phyloP scores from a whole-genome alignment of 2,329 filamentous ascomycete species.

The Lachnellula occidentalis region DNA sequence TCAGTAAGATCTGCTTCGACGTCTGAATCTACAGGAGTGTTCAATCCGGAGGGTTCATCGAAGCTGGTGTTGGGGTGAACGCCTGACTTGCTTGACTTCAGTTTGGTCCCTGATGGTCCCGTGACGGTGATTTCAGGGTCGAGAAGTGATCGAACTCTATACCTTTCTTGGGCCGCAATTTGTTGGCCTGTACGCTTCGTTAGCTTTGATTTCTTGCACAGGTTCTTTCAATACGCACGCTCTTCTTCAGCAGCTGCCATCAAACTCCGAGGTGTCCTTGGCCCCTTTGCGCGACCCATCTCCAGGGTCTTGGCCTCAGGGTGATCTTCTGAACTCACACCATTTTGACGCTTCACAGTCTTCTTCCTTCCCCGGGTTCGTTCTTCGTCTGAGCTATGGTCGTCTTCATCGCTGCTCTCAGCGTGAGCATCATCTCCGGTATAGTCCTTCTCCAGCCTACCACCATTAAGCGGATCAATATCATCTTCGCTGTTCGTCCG shows the following conservation, averaged over 20 bases:
- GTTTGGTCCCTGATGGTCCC: slow-evolving; percentile 55
- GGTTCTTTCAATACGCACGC: slow-evolving; percentile 47
- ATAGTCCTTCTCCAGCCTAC: slow-evolving; percentile 29
- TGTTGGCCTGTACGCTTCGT: slow-evolving; percentile 15
- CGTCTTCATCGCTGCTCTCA: slow-evolving; percentile 32
- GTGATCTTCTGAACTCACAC: slow-evolving; percentile 24
- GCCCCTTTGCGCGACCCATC: slow-evolving; percentile 33
- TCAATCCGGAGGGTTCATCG: slow-evolving; percentile 52
- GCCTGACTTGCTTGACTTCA: slow-evolving; percentile 47
- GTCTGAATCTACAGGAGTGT: slow-evolving; percentile 69
- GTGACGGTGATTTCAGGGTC: slow-evolving; percentile 64
- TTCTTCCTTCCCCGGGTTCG: slow-evolving; percentile 53
- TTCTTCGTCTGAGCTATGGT: slow-evolving; percentile 60
- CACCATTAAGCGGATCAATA: slow-evolving; percentile 6
- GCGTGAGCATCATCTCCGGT: slow-evolving; percentile 20
- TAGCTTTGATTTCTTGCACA: slow-evolving; percentile 4
- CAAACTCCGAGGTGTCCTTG: slow-evolving; percentile 51
- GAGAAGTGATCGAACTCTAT: slow-evolving; percentile 29
- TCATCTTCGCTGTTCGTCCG: slow-evolving; percentile 20
- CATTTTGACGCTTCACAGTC: slow-evolving; percentile 30
- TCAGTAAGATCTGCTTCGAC: slow-evolving; percentile 80
- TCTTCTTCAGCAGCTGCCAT: slow-evolving; percentile 74
- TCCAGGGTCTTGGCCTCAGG: slow-evolving; percentile 31
- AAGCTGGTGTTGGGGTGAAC: slow-evolving; percentile 84
- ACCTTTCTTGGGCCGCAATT: slow-evolving; percentile 19